A percentile compares a stretch with the other conserved stretches of the same genome.
Conservation (phyloP, 2,329 filamentous ascomycete species). For the Phialophora chinensis region DNA sequence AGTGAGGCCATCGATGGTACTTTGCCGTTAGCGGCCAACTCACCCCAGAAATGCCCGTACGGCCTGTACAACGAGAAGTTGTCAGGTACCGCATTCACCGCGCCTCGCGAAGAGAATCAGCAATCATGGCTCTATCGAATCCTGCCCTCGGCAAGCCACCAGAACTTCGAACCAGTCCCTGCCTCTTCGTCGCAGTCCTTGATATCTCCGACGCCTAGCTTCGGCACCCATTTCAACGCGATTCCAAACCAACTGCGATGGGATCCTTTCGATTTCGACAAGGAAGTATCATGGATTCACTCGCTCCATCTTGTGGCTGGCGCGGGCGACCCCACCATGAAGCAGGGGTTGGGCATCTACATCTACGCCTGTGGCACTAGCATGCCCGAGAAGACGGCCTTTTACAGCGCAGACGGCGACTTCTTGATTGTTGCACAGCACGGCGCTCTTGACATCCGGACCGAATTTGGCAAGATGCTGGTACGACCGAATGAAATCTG, state of each 20-base stretch:
- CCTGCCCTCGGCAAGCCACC: constrained; percentile 67
- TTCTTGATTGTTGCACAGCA: constrained; percentile 77
- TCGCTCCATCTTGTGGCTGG: constrained; percentile 75
- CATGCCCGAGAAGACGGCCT: constrained; percentile 76
- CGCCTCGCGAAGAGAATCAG: constrained; percentile 70
- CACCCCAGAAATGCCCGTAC: constrained; percentile 77
- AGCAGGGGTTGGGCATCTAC: constrained; percentile 78
- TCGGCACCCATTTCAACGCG: constrained; percentile 67
- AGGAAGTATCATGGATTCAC: constrained; percentile 71
- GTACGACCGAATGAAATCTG: constrained; percentile 80
- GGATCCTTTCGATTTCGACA: constrained; percentile 76
- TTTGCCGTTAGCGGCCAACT: constrained; percentile 77
- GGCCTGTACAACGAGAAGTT: constrained; percentile 84
- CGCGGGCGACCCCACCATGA: constrained; percentile 78
- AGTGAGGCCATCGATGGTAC: constrained; percentile 77
- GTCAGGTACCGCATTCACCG: constrained; percentile 74
- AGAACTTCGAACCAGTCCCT: constrained; percentile 54
- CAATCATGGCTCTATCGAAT: constrained; percentile 77
- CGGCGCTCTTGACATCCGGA: constrained; percentile 75
- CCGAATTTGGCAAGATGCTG: constrained; percentile 74
- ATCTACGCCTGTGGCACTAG: constrained; percentile 79
- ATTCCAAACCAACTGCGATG: constrained; percentile 83
- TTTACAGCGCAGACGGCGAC: constrained; percentile 84
- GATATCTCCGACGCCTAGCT: constrained; percentile 57
- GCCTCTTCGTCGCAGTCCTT: constrained; percentile 53